phyloP scores from a whole-genome alignment of 345 rosid species.

The Chamaenerion angustifolium region DNA sequence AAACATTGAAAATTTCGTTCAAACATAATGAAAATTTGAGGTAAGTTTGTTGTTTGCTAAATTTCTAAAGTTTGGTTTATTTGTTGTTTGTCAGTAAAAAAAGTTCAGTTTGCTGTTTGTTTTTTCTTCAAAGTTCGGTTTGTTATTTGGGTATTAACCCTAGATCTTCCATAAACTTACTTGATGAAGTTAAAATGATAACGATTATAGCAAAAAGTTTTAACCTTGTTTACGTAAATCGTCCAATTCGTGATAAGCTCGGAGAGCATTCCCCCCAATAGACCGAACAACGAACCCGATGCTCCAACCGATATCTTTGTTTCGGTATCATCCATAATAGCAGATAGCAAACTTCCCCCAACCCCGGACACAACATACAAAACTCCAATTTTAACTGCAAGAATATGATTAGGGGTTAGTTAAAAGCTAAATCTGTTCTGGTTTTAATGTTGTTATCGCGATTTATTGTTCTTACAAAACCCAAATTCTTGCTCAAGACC shows the following conservation, averaged over 20 bases:
- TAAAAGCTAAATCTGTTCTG: too few relatives aligned
- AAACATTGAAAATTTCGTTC: too few relatives aligned
- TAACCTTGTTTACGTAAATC: conserved; percentile 70
- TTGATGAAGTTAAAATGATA: too few relatives aligned
- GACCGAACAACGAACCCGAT: conserved; percentile 88
- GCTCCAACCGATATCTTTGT: conserved; percentile 71
- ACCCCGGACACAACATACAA: conserved; percentile 62
- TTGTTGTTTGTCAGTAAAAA: too few relatives aligned
- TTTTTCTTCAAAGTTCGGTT: too few relatives aligned
- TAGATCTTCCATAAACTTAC: too few relatives aligned
- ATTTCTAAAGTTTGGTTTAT: too few relatives aligned
- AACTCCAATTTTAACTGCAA: conserved; percentile 64
- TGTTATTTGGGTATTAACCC: too few relatives aligned
- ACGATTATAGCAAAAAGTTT: not conserved
- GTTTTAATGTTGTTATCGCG: not conserved
- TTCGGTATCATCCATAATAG: conserved; percentile 15
- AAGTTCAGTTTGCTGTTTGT: too few relatives aligned
- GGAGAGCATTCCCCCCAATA: conserved; percentile 94
- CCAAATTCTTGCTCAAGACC: conserved; percentile 90
- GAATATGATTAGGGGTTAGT: not conserved
- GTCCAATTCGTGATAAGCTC: conserved; percentile 94
- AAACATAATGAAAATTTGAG: too few relatives aligned
- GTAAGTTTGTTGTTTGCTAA: too few relatives aligned
- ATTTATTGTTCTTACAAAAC: conserved; percentile 58
- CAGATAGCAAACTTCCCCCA: conserved; percentile 77